Evolutionary conservation across 371 early-diverging fungal genomes (phyloP).

Genomic region (Paraphysoderma sedebokerense): DNA sequence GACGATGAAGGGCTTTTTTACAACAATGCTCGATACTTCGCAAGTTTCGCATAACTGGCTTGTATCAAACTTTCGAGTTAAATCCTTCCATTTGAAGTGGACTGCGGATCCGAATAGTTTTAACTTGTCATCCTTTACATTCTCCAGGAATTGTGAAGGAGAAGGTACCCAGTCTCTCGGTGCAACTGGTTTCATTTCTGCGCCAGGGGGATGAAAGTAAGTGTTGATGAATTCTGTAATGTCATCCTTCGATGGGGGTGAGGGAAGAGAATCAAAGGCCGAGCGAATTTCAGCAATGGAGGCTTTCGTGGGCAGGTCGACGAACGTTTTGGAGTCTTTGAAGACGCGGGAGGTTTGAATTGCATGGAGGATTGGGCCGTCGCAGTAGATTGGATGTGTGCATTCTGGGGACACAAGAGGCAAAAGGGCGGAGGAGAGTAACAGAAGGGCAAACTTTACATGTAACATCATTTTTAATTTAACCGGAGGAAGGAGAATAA

Average conservation of each 20-base stretch:
- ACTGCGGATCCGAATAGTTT: constrained; percentile 28
- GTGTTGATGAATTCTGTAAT: constrained; percentile 32
- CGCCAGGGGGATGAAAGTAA: constrained; percentile 37
- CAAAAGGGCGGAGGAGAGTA: no score
- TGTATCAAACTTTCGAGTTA: constrained; percentile 32
- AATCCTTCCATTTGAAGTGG: constrained; percentile 36
- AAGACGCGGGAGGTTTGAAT: no score
- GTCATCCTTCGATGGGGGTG: constrained; percentile 20
- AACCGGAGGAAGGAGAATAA: no score
- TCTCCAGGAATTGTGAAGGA: constrained; percentile 29
- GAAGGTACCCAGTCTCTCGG: constrained; percentile 17
- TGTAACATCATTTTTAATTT: no score
- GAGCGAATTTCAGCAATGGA: constrained; percentile 30
- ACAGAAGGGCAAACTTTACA: no score
- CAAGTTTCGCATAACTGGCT: constrained; percentile 32
- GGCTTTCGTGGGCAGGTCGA: constrained; percentile 38
- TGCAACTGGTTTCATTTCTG: constrained; percentile 15
- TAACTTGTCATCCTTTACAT: constrained; percentile 25
- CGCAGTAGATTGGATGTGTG: no score
- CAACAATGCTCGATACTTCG: constrained; percentile 27
- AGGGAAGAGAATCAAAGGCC: constrained; percentile 29
- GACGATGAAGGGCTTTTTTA: constrained; percentile 51
- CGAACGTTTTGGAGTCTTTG: constrained; percentile 11
- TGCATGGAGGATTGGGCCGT: no score
- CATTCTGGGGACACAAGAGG: no score